Evolutionary conservation across 139 green algal genomes (phyloP).

Genomic region (Chlorella sp.): DNA sequence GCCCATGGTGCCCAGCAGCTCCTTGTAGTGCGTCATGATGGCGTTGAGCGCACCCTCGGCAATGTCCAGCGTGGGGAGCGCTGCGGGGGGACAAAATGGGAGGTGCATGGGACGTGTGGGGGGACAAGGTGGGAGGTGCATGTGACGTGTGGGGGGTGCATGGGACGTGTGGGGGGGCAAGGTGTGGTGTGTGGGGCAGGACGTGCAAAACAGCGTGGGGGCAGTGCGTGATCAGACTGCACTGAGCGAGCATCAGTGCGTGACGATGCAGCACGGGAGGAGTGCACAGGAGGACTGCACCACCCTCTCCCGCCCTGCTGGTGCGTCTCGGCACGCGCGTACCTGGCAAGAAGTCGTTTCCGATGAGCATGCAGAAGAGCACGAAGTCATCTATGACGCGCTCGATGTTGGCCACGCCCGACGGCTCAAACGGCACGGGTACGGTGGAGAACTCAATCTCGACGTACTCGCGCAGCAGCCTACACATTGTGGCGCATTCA

Average conservation of each 20-base stretch:
- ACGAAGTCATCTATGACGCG: conserved; percentile 92
- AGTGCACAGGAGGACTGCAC: too few species aligned
- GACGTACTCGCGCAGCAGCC: conserved; percentile 87
- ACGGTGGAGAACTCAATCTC: conserved; percentile 66
- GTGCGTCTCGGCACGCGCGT: too few species aligned
- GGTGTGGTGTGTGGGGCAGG: too few species aligned
- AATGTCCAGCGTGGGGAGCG: conserved; percentile 86
- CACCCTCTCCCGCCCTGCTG: too few species aligned
- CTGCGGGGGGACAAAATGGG: conserved; percentile 20
- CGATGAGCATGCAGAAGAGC: conserved; percentile 92
- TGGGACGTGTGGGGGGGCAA: too few species aligned
- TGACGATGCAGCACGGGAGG: too few species aligned
- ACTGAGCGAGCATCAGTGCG: too few species aligned
- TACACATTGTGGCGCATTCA: conserved; percentile 8
- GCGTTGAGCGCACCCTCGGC: conserved; percentile 83
- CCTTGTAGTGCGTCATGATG: conserved; percentile 87
- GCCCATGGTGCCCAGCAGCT: conserved; percentile 66
- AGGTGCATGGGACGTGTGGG: too few species aligned
- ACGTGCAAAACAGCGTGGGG: too few species aligned
- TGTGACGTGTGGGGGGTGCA: too few species aligned
- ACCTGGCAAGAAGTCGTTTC: conserved; percentile 93
- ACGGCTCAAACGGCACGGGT: background rate
- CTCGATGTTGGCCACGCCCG: conserved; percentile 67
- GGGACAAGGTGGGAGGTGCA: too few species aligned
- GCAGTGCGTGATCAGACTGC: too few species aligned